Evolutionary conservation across 768 basidiomycete genomes (phyloP).

Genomic region (Leccinum subgranulosum): DNA sequence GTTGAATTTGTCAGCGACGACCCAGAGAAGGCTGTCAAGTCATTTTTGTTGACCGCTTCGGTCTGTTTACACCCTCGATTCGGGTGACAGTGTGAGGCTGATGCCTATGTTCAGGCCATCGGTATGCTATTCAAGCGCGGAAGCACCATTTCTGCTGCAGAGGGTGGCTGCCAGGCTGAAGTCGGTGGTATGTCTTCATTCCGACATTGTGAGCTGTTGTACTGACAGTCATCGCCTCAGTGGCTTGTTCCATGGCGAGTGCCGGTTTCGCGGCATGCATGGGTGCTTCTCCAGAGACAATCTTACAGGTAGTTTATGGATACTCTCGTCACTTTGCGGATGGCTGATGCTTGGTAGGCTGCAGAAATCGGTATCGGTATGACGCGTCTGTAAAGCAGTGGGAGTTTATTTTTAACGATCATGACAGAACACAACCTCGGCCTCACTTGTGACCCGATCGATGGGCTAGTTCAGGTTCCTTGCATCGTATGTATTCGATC

Average conservation of each 20-base stretch:
- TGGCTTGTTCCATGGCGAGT: conserved; percentile 95
- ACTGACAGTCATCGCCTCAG: conserved; percentile 33
- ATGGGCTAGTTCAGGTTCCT: conserved; percentile 90
- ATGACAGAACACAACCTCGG: conserved; percentile 76
- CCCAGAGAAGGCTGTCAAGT: conserved; percentile 81
- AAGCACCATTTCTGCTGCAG: conserved; percentile 95
- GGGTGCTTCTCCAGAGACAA: conserved; percentile 84
- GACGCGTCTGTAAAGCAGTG: conserved; percentile 10
- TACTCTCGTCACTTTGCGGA: background rate
- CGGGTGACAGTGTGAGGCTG: background rate
- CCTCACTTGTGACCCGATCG: conserved; percentile 92
- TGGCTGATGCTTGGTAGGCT: conserved; percentile 40
- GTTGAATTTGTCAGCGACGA: conserved; percentile 91
- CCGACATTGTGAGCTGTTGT: background rate
- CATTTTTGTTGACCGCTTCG: conserved; percentile 86
- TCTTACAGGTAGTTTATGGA: conserved; percentile 55
- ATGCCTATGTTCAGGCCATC: conserved; percentile 52
- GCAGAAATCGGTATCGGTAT: conserved; percentile 89
- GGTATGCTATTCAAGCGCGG: conserved; percentile 97
- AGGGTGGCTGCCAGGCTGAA: conserved; percentile 94
- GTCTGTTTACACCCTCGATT: conserved; percentile 39
- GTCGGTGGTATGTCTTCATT: conserved; percentile 65
- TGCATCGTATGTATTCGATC: conserved; percentile 64
- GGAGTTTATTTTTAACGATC: conserved; percentile 2
- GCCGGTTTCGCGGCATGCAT: conserved; percentile 93